Evolutionary conservation across 257 asterid species (phyloP).

Genomic region (Solanum chilense): DNA sequence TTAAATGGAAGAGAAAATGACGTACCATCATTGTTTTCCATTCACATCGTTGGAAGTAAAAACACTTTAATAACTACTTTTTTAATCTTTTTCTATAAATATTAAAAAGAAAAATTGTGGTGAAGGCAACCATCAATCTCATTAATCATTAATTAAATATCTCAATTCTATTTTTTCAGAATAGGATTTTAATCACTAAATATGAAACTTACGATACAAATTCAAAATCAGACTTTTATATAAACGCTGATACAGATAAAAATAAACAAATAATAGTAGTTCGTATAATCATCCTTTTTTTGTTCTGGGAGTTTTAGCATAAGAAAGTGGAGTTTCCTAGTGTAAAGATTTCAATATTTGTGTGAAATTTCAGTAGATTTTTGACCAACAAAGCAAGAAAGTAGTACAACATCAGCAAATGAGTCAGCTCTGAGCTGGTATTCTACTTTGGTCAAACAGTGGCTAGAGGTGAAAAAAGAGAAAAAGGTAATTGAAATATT

Average conservation of each 20-base stretch:
- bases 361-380: not conserved
- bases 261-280: not conserved
- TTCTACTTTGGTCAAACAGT: not conserved
- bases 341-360: not conserved
- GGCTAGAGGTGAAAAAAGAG: not conserved
- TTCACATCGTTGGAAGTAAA: not conserved
- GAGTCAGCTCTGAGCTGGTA: not conserved
- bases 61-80: not conserved
- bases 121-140: not conserved
- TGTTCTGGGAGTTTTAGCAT: not conserved
- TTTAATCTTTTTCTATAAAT: not conserved
- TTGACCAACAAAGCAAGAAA: not conserved
- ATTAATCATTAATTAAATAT: no score
- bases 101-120: not conserved
- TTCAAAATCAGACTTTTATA: no score
- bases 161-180: fast-evolving
- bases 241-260: fast-evolving
- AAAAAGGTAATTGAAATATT: not conserved
- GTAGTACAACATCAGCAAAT: not conserved
- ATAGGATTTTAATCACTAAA: not conserved
- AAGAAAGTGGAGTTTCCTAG: not conserved
- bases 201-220: not conserved
- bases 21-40: not conserved
- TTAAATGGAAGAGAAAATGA: not conserved
- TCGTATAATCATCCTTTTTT: not conserved